phyloP scores from a whole-genome alignment of 2,329 filamentous ascomycete genomes.

The Didymella glomerata region DNA sequence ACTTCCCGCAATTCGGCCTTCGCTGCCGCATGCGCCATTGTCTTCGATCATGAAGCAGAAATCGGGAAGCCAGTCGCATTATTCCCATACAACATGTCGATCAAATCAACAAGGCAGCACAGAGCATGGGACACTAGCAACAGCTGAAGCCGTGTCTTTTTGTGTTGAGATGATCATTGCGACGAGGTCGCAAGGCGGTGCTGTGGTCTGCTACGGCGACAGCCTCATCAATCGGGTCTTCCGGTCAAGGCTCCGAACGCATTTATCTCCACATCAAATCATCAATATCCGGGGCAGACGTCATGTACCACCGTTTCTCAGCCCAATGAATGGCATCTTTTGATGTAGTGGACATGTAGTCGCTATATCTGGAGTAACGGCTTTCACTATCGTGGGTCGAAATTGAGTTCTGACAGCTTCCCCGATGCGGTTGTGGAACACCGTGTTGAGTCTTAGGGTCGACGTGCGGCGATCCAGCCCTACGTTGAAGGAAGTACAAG shows the following conservation, averaged over 20 bases:
- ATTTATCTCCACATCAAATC: not conserved
- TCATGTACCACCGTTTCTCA: not conserved
- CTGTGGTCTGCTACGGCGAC: not conserved
- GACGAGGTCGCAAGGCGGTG: not conserved
- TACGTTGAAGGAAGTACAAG: not conserved
- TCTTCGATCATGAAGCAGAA: not conserved
- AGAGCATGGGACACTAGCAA: not conserved
- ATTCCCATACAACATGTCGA: not conserved
- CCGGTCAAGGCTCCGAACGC: not conserved
- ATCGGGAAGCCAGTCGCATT: not conserved
- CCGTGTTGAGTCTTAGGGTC: not conserved
- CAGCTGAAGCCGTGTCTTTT: not conserved
- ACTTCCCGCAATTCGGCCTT: not conserved
- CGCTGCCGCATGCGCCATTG: not conserved
- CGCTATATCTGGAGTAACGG: not conserved
- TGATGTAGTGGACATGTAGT: not conserved
- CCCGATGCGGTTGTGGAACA: not conserved
- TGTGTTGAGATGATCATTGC: not conserved
- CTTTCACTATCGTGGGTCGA: not conserved
- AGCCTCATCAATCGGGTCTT: not conserved
- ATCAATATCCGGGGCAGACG: not conserved
- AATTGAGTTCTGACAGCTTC: conserved; percentile 7
- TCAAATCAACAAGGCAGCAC: not conserved
- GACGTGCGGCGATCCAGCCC: not conserved
- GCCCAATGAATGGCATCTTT: not conserved